Conservation (phyloP, 2,329 filamentous ascomycete species). For the Neofusicoccum cordaticola region DNA sequence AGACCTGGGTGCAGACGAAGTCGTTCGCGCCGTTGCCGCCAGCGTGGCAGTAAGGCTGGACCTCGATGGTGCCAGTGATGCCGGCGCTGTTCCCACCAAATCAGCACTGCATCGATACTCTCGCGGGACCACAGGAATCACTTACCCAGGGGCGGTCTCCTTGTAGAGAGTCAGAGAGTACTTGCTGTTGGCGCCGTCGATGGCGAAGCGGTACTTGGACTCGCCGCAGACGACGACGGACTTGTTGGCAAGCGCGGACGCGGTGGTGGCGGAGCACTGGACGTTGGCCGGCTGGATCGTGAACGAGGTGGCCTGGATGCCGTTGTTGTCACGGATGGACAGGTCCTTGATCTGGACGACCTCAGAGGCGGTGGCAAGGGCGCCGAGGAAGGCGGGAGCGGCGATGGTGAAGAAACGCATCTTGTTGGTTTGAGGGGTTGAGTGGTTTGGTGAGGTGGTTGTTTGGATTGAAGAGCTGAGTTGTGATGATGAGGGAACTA, state of each 20-base stretch:
- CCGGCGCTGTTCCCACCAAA: not conserved
- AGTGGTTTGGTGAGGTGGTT: not conserved
- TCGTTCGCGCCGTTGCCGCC: not conserved
- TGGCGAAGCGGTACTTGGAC: not conserved
- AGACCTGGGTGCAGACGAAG: not conserved
- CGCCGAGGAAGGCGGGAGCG: not conserved
- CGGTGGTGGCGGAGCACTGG: not conserved
- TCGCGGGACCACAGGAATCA: not conserved
- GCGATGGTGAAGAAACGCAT: conserved; percentile 7
- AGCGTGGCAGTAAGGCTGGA: not conserved
- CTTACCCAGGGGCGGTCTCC: not conserved
- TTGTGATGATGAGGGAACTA: not conserved
- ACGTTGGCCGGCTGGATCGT: not conserved
- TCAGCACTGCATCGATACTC: too few relatives aligned
- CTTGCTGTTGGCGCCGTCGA: not conserved
- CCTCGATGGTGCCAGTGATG: not conserved
- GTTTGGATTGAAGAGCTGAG: not conserved
- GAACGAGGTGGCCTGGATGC: not conserved
- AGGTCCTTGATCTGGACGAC: not conserved
- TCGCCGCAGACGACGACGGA: not conserved
- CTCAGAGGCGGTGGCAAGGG: not conserved
- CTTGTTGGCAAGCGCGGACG: not conserved
- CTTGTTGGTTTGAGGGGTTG: conserved; percentile 3
- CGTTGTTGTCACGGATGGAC: not conserved
- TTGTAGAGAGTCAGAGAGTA: conserved; percentile 2